Evolutionary conservation across 2,329 filamentous ascomycete species (phyloP).

Genomic region (Exophiala xenobiotica): DNA sequence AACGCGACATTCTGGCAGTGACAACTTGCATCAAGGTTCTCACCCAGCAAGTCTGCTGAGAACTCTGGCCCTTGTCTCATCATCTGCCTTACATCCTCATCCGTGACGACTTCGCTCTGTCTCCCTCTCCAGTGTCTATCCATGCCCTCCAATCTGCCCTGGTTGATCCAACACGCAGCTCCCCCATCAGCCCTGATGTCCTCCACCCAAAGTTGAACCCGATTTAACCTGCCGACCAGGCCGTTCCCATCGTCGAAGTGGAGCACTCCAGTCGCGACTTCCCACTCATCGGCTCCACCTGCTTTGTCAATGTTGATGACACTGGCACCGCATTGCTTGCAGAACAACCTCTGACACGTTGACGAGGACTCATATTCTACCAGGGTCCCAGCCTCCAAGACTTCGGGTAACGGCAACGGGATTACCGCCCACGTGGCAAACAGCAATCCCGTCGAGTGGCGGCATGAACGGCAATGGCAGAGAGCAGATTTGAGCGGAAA

Average conservation of each 20-base stretch:
- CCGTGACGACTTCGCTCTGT: slow-evolving; percentile 16
- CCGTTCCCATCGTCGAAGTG: slow-evolving; percentile 6
- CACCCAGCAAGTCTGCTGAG: background rate
- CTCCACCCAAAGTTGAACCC: slow-evolving; percentile 26
- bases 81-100: slow-evolving; percentile 10
- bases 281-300: slow-evolving; percentile 18
- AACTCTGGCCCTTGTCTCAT: slow-evolving; percentile 1
- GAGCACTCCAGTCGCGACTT: slow-evolving; percentile 22
- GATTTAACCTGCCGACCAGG: slow-evolving; percentile 15
- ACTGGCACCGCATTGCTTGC: slow-evolving; percentile 19
- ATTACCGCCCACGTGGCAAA: slow-evolving; percentile 36
- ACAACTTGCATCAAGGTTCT: slow-evolving; percentile 13
- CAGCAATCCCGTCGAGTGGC: slow-evolving; percentile 46
- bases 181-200: slow-evolving; percentile 26
- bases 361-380: slow-evolving; percentile 15
- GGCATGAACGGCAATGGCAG: slow-evolving; percentile 55
- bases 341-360: slow-evolving; percentile 19
- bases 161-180: slow-evolving; percentile 24
- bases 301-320: slow-evolving; percentile 18
- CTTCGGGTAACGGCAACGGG: slow-evolving; percentile 6
- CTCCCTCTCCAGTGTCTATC: slow-evolving; percentile 17
- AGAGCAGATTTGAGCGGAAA: slow-evolving; percentile 38
- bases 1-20: slow-evolving; percentile 15
- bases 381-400: slow-evolving; percentile 3
- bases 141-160: slow-evolving; percentile 18